Evolutionary conservation across 306 rosid species (phyloP).

Genomic region (Elaeagnus macrophylla): DNA sequence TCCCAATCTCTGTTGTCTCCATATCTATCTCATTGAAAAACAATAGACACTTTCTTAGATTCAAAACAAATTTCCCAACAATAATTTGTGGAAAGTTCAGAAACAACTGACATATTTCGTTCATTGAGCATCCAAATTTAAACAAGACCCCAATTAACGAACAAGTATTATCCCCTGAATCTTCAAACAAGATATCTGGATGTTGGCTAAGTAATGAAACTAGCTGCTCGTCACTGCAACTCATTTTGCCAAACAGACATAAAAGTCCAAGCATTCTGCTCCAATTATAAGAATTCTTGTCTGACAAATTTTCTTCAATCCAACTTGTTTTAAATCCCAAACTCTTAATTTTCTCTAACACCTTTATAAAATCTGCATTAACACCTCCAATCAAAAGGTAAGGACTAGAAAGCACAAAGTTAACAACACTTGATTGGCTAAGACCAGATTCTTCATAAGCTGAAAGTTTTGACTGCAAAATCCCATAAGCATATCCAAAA

Average conservation of each 20-base stretch:
- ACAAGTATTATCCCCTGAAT: slow-evolving; percentile 44
- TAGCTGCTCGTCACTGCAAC: slow-evolving; percentile 34
- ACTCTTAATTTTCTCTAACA: slow-evolving; percentile 39
- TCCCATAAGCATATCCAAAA: slow-evolving; percentile 35
- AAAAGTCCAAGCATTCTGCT: slow-evolving; percentile 39
- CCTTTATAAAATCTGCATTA: slow-evolving; percentile 33
- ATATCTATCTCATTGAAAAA: slow-evolving; percentile 49
- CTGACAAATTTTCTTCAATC: slow-evolving; percentile 36
- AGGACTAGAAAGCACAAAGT: slow-evolving; percentile 44
- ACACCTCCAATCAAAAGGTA: slow-evolving; percentile 52
- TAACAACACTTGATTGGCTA: slow-evolving; percentile 14
- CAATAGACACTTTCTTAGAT: slow-evolving; percentile 40
- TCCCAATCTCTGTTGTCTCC: slow-evolving; percentile 44
- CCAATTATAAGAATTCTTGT: slow-evolving; percentile 43
- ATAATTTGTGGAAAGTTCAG: slow-evolving; percentile 46
- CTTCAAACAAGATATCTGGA: slow-evolving; percentile 53
- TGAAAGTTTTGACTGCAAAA: slow-evolving; percentile 44
- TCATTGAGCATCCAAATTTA: slow-evolving; percentile 45
- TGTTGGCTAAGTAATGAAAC: slow-evolving; percentile 22
- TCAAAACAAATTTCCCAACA: slow-evolving; percentile 34
- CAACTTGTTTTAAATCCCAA: slow-evolving; percentile 36
- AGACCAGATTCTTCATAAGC: slow-evolving; percentile 51
- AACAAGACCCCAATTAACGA: slow-evolving; percentile 45
- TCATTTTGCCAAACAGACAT: slow-evolving; percentile 29
- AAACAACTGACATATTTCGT: slow-evolving; percentile 37